Evolutionary conservation across 2,329 filamentous ascomycete species (phyloP).

Genomic region (Xylaria digitata): DNA sequence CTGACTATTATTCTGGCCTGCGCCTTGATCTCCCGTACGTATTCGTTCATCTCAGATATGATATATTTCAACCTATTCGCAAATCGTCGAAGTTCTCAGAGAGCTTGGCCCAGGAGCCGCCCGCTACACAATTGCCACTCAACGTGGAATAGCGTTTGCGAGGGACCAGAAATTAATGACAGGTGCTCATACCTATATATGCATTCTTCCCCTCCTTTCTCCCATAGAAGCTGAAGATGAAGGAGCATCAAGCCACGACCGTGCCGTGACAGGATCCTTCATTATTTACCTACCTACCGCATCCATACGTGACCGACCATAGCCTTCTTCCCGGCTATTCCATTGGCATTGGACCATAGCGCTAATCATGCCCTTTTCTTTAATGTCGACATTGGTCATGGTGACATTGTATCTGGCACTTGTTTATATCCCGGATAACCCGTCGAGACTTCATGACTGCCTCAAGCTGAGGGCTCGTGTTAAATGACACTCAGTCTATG

Average conservation of each 20-base stretch:
- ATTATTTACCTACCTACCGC: not conserved
- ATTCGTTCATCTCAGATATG: too few species aligned
- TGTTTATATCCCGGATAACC: too few species aligned
- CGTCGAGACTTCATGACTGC: too few species aligned
- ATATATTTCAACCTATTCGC: too few species aligned
- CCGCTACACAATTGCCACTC: not conserved
- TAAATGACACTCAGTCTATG: too few species aligned
- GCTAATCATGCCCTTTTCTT: not conserved
- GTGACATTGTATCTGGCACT: too few species aligned
- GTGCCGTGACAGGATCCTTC: conserved; percentile 8
- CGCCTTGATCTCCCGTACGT: too few species aligned
- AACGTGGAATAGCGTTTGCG: not conserved
- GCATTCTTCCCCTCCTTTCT: not conserved
- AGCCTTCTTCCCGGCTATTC: not conserved
- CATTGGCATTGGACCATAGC: too few species aligned
- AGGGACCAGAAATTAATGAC: not conserved
- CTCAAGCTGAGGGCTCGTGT: too few species aligned
- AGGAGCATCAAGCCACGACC: not conserved
- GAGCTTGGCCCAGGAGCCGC: too few species aligned
- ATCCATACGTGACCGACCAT: not conserved
- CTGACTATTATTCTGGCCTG: too few species aligned
- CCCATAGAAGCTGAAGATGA: not conserved
- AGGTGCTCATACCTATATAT: not conserved
- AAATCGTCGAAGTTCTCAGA: too few species aligned
- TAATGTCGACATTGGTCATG: not conserved